Evolutionary conservation across 1,284 basidiomycete genomes (phyloP).

Genomic region (Sanghuangporus baumii): DNA sequence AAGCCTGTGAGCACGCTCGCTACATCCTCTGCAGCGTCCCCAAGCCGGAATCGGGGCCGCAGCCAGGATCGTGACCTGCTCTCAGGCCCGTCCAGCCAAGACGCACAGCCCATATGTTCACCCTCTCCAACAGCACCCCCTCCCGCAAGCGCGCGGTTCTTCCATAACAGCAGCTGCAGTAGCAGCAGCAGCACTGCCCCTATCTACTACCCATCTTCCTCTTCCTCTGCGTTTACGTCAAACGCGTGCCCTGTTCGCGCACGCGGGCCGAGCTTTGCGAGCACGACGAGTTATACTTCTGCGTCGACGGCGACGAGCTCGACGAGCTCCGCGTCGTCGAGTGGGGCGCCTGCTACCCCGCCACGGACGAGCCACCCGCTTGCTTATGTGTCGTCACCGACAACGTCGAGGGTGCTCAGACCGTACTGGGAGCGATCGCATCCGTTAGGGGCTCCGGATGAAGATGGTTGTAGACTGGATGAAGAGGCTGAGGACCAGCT

Average conservation of each 20-base stretch:
- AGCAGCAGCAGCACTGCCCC: background rate
- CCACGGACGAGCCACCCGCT: background rate
- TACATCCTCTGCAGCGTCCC: background rate
- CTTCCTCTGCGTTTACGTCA: background rate
- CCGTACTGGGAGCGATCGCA: slow-evolving; percentile 3
- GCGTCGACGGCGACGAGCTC: background rate
- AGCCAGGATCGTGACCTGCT: background rate
- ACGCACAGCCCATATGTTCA: background rate
- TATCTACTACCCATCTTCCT: no score
- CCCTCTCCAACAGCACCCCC: background rate
- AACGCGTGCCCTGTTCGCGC: no score
- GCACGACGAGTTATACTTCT: background rate
- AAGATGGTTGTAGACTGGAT: background rate
- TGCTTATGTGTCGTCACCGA: background rate
- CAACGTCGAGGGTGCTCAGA: background rate
- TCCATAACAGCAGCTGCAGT: background rate
- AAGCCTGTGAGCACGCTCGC: background rate
- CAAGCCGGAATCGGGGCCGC: background rate
- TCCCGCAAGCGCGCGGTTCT: background rate
- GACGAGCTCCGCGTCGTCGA: background rate
- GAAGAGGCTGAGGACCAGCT: background rate
- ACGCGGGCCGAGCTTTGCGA: slow-evolving; percentile 5
- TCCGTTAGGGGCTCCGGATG: background rate
- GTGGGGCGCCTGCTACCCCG: background rate
- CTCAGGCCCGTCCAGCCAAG: background rate